Base-by-base conservation (phyloP, 495 filamentous ascomycete species). In the Tuber aestivum region DNA sequence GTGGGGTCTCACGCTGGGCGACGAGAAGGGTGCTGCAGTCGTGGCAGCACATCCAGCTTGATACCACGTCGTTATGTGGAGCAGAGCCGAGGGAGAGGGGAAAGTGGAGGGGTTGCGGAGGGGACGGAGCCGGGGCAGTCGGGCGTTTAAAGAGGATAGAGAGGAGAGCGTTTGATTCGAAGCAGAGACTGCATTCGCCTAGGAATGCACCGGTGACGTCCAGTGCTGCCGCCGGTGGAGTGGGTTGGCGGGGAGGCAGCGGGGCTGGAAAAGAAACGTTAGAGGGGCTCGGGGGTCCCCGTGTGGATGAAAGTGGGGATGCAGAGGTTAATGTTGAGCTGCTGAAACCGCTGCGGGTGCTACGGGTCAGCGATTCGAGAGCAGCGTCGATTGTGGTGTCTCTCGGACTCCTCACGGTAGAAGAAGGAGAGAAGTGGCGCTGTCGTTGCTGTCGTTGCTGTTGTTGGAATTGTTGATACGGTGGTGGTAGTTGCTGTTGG, bases 121-220 rank as follows among this genome's bases (percentile, higher is more conserved):
- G 83, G 79, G 3, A 61, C 27, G 50, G 56, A 65, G 32, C 56
- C 4, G 4, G 56, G 56, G 56, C 20, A 12, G 74, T 37, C 5
- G 84, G 79, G 2, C 80, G 76, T 72, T 85, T 85, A 35, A 85
- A 74, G 27, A 82, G 82, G 72, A 85, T 77, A 20, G 83, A 80
- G 77, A 85, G 83, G 50, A 82, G 72, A 4, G 77, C 70, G 8
- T 85, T 65, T 27, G 83, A 82, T 69, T 84, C 84, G 71, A 80
- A 85, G 74, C 84, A 85, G 42, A 85, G 81, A 3, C 71, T 68
- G 50, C 84, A 85, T 38, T 76, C 81, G 3, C 83, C 83, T n/a
- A 71, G 79, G 76, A 76, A 85, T 23, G 78, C 70, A 3, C 82
- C 71, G 0, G 75, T 41, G 44, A 65, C 65, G 20, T 73, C 72